phyloP scores from a whole-genome alignment of 192 early-diverging fungal genomes.

The Entophlyctis luteolus region DNA sequence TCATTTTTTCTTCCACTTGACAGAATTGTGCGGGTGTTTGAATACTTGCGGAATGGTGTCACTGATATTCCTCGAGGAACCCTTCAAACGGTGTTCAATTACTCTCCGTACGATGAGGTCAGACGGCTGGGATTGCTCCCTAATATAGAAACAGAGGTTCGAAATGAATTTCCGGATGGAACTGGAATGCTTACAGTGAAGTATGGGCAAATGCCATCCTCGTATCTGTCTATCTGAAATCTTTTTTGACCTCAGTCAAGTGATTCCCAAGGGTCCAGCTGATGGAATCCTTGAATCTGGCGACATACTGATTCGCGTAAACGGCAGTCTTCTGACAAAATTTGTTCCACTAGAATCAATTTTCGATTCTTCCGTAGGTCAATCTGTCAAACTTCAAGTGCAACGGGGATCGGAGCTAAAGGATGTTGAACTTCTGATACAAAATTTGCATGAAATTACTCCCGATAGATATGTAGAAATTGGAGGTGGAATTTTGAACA shows the following conservation, averaged over 20 bases:
- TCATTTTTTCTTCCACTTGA: slow-evolving; percentile 81
- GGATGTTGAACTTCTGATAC: slow-evolving; percentile 26
- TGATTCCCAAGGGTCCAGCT: slow-evolving; percentile 61
- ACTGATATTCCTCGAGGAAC: slow-evolving; percentile 37
- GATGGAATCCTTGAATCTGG: slow-evolving; percentile 52
- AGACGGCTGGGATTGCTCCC: slow-evolving; percentile 65
- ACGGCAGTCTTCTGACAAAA: slow-evolving; percentile 58
- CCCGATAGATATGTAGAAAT: slow-evolving; percentile 79
- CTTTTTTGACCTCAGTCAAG: slow-evolving; percentile 15
- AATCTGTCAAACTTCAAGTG: slow-evolving; percentile 20
- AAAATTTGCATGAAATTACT: slow-evolving; percentile 51
- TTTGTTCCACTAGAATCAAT: slow-evolving; percentile 69
- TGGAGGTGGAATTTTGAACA: slow-evolving; percentile 66
- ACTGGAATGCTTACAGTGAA: slow-evolving; percentile 72
- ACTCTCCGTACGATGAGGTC: slow-evolving; percentile 40
- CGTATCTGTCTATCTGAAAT: not conserved
- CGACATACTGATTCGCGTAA: slow-evolving; percentile 39
- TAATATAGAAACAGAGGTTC: slow-evolving; percentile 55
- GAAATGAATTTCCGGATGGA: slow-evolving; percentile 54
- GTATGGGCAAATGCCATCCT: slow-evolving; percentile 33
- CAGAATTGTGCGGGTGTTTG: slow-evolving; percentile 39
- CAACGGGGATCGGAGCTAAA: slow-evolving; percentile 44
- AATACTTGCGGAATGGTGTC: slow-evolving; percentile 24
- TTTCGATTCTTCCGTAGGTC: slow-evolving; percentile 48
- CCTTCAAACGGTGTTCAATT: slow-evolving; percentile 44